These are phyloP conservation scores for Heliocybe sulcata DNA, from an alignment of 1,284 basidiomycete genomes.

Conservation along the genomic window DNA sequence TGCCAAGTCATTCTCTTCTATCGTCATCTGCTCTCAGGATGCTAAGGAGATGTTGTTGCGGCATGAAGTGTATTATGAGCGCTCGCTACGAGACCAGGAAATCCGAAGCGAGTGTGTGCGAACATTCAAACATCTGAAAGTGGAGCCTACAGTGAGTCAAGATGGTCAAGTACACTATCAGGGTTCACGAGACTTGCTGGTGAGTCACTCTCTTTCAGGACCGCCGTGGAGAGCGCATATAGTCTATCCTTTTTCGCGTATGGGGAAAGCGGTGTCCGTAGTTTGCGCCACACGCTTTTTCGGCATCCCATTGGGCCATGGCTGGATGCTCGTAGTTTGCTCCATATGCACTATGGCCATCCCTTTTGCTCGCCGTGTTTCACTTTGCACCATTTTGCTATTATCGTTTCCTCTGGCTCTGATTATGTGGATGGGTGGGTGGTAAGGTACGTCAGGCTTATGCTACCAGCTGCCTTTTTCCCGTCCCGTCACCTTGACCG, in stretches of 20 bases:
- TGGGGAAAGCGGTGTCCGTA: no score
- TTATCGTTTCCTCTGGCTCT: no score
- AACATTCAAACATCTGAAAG: slow-evolving; percentile 64
- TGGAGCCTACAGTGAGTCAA: slow-evolving; percentile 38
- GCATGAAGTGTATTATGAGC: slow-evolving; percentile 63
- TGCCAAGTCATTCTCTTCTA: slow-evolving; percentile 59
- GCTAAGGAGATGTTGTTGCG: slow-evolving; percentile 78
- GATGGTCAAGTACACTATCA: slow-evolving; percentile 39
- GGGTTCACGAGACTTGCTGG: slow-evolving; percentile 59
- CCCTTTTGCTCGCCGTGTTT: no score
- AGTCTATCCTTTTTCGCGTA: background rate
- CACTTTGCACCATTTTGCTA: background rate
- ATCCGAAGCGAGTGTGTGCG: slow-evolving; percentile 45
- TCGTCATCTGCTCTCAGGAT: slow-evolving; percentile 70
- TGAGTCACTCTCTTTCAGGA: slow-evolving; percentile 22
- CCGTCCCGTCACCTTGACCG: no score
- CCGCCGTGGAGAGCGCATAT: background rate
- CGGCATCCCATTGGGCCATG: no score
- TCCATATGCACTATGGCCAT: no score
- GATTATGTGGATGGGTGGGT: no score
- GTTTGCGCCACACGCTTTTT: no score
- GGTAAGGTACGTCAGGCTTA: no score
- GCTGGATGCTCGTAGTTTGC: no score
- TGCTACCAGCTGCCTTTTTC: no score
- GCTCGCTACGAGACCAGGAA: slow-evolving; percentile 46